Base-by-base conservation (phyloP, 345 rosid species). In the Orychophragmus violaceus region DNA sequence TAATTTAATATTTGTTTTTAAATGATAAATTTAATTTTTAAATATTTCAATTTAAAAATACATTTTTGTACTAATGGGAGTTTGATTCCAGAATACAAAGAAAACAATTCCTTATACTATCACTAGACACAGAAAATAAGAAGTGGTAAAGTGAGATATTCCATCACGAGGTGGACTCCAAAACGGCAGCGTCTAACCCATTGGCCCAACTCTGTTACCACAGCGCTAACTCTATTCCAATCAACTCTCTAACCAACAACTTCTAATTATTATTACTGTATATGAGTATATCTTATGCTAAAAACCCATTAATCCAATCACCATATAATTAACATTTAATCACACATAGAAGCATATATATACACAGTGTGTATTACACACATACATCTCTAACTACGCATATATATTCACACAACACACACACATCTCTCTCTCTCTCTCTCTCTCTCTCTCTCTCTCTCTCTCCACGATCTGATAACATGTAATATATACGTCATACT, bases 141-240 rank as follows among this genome's bases (percentile, higher is more conserved):
- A 64, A 63, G 58, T 55, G 44, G 51, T 51, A 57, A 54, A 72
- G 53, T 64, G 65, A 37, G 35, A 72, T 64, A 56, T 72, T 57
- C 71, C 36, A 28, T 72, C 64, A 29, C 59, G 66, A 64, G 65
- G 59, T 71, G 65, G 70, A 63, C 70, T 71, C 76, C 76, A 71
- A 72, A 39, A 72, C 13, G 48, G 66, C 53, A 42, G 69, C 68
- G 3, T 45, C 17, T 12, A 35, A 63, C 80, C 72, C 56, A 71
- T 53, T 65, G 59, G 66, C 54, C 80, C 58, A 69, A 49, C 61
- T 72, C 55, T 65, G 29, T 72, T 49, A 72, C 71, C 23, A 49
- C 53, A 65, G 36, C 56, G 44, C 36, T 32, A 55, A 55, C 41
- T 33, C 53, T 54, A 55, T 44, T 27, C 64, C 70, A 55, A 25